Percentiles rank a stretch among this genome's conserved stretches.
Conservation (phyloP, 2,329 filamentous ascomycete species). For the Cryphonectria radicalis region DNA sequence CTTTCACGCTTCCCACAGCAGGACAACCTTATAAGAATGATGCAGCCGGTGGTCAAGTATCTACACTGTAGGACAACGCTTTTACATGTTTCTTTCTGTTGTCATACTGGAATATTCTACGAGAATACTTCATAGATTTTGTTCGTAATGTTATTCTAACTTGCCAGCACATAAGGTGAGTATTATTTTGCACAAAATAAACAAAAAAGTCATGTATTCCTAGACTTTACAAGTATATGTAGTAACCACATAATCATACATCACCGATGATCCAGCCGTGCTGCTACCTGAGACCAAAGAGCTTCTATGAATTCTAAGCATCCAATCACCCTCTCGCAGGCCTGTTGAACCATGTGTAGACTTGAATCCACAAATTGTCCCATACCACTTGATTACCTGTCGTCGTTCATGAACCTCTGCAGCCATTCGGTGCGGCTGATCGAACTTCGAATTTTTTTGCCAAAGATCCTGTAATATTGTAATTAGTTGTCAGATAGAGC, state of each 20-base stretch:
- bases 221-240: not conserved
- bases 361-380: not conserved
- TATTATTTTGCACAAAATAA: not conserved
- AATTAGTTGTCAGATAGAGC: not conserved
- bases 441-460: conserved; percentile 49
- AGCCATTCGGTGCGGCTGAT: conserved; percentile 46
- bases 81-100: too few species aligned
- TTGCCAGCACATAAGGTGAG: not conserved
- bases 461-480: conserved; percentile 44
- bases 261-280: not conserved
- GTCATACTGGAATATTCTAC: too few species aligned
- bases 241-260: not conserved
- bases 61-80: too few species aligned
- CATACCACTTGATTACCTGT: not conserved
- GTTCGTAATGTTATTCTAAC: not conserved
- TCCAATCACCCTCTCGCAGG: not conserved
- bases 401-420: conserved; percentile 38
- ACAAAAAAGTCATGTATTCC: not conserved
- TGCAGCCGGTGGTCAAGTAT: too few species aligned
- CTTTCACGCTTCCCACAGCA: too few species aligned
- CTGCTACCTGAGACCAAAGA: not conserved
- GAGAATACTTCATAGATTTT: not conserved
- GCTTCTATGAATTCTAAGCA: not conserved
- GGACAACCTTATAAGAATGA: too few species aligned
- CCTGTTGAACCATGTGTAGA: conserved; percentile 29